Evolutionary conservation across 345 rosid genomes (phyloP).

Genomic region (Triadica sebifera): DNA sequence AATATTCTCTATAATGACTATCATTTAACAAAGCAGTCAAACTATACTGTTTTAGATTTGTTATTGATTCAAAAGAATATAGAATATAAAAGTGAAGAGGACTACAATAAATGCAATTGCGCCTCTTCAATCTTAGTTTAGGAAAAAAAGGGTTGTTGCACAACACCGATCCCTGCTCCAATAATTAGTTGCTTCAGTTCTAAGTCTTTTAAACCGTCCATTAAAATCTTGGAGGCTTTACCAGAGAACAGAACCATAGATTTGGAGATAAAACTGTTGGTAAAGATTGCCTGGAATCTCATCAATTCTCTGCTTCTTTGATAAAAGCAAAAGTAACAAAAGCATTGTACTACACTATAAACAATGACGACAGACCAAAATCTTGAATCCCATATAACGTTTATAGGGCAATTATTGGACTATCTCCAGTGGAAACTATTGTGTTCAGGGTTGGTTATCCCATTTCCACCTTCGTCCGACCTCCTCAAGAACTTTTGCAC

Average conservation of each 20-base stretch:
- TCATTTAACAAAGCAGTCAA: no score
- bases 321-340: background rate
- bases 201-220: background rate
- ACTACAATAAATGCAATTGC: no score
- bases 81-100: no score
- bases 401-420: background rate
- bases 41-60: no score
- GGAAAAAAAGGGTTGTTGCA: no score
- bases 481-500: constrained; percentile 84
- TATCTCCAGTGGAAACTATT: background rate
- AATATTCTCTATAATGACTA: no score
- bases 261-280: background rate
- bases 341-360: background rate
- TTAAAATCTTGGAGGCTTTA: background rate
- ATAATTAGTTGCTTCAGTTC: background rate
- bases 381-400: background rate
- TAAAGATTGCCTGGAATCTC: background rate
- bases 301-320: background rate
- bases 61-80: no score
- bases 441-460: constrained; percentile 45
- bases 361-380: constrained; percentile 1
- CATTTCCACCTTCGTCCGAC: constrained; percentile 88
- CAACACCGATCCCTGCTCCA: no score
- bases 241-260: background rate
- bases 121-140: no score